Conservation (phyloP, 139 green algal genomes). For the Tetraselmis striata region DNA sequence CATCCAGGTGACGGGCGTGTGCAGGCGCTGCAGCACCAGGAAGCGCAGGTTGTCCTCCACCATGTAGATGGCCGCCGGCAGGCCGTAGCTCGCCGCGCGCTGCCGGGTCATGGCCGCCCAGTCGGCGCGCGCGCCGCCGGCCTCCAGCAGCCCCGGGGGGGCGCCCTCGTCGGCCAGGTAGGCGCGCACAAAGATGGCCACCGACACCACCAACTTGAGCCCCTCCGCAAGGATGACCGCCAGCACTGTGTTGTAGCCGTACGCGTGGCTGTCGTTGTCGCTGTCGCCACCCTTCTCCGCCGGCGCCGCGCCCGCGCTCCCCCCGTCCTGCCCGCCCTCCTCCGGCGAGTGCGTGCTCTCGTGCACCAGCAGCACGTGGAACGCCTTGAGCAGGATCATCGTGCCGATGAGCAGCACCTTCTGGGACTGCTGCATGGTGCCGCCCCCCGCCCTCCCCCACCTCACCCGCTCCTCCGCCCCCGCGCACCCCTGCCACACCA, state of each 20-base stretch:
- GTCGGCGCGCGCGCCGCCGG: not conserved
- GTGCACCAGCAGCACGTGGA: not conserved
- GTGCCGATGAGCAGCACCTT: not conserved
- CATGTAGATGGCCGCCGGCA: not conserved
- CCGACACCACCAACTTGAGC: not conserved
- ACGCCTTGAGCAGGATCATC: not conserved
- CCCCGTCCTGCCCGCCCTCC: not conserved
- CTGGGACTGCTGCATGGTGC: not conserved
- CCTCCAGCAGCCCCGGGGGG: not conserved
- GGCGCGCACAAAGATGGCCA: not conserved
- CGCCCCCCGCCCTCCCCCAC: not conserved
- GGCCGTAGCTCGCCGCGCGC: not conserved
- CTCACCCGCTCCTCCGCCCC: too few relatives aligned
- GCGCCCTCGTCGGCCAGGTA: not conserved
- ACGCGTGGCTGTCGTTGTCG: not conserved
- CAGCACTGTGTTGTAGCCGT: not conserved
- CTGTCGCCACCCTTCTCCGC: too few relatives aligned
- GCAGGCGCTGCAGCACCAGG: conserved; percentile 9
- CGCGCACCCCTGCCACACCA: too few relatives aligned
- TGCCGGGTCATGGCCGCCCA: not conserved
- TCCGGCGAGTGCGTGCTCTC: not conserved
- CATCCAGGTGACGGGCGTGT: conserved; percentile 8
- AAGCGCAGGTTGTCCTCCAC: conserved; percentile 11
- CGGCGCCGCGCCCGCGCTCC: not conserved
- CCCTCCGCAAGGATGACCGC: not conserved